These are phyloP conservation scores for Murraya koenigii DNA, from an alignment of 345 rosid genomes.

Conservation along the genomic window DNA sequence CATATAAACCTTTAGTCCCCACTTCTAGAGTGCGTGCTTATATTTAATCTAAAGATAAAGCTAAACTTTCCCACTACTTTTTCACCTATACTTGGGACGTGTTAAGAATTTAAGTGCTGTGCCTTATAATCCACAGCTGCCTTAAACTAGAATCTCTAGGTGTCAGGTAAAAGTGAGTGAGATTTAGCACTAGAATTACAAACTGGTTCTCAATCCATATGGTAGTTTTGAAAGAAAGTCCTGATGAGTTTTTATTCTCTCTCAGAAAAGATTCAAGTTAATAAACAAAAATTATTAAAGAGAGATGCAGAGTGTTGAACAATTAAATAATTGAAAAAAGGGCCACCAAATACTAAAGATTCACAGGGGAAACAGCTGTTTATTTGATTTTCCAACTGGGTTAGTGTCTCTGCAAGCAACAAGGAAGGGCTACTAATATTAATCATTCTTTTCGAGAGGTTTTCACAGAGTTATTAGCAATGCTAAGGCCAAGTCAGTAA, in stretches of 20 bases:
- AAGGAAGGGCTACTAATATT: not conserved
- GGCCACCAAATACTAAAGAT: constrained; percentile 1
- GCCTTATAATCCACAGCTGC: not conserved
- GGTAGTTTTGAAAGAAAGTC: not conserved
- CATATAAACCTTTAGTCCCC: not conserved
- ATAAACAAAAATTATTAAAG: not conserved
- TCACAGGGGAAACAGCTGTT: constrained; percentile 12
- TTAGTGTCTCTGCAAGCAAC: not conserved
- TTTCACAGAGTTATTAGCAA: not conserved
- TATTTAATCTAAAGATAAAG: not conserved
- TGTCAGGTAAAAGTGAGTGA: not conserved
- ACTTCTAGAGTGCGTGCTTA: not conserved
- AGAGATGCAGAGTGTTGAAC: not conserved
- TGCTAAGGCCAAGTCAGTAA: not conserved
- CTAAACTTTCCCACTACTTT: not conserved
- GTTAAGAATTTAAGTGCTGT: not conserved
- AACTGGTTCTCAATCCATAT: not conserved
- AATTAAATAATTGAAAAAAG: not conserved
- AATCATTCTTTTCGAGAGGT: not conserved
- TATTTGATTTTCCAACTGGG: constrained; percentile 5
- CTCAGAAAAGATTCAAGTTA: not conserved
- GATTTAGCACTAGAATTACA: not conserved
- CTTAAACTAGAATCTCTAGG: not conserved
- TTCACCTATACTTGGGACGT: not conserved
- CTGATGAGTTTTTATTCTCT: not conserved